Percentiles rank a stretch among this genome's conserved stretches.
phyloP scores from a whole-genome alignment of 2,329 filamentous ascomycete species.

The Rhexocercosporidium sp. region DNA sequence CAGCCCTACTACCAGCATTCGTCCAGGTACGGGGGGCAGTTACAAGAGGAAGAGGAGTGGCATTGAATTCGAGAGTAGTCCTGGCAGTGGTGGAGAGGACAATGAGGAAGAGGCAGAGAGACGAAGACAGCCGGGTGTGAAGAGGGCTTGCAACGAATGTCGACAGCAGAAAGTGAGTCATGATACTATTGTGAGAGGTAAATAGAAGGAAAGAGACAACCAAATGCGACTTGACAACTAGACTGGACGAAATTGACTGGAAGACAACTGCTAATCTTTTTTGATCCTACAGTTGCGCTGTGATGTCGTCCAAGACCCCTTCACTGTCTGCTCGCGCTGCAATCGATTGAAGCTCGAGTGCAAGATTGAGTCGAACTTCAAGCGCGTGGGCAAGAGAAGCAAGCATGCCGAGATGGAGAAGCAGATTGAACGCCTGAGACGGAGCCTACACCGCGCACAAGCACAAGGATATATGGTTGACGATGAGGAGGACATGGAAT shows the following conservation, averaged over 20 bases:
- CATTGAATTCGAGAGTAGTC: conserved; percentile 62
- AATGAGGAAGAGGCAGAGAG: conserved; percentile 60
- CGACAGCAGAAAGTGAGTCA: conserved; percentile 80
- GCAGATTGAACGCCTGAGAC: conserved; percentile 73
- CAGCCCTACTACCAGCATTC: conserved; percentile 37
- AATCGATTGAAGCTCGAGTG: conserved; percentile 80
- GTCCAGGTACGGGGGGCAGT: conserved; percentile 37
- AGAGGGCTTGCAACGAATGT: conserved; percentile 85
- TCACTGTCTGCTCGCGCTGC: conserved; percentile 78
- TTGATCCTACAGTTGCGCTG: conserved; percentile 70
- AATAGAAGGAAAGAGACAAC: conserved; percentile 10
- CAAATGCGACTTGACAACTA: conserved; percentile 18
- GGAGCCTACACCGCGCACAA: conserved; percentile 64
- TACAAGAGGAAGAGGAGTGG: conserved; percentile 65
- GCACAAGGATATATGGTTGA: conserved; percentile 60
- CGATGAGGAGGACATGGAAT: conserved; percentile 61
- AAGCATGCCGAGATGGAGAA: conserved; percentile 88
- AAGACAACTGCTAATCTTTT: conserved; percentile 21
- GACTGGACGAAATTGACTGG: conserved; percentile 9
- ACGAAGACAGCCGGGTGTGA: conserved; percentile 71
- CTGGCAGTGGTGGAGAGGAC: conserved; percentile 61
- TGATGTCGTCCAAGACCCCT: conserved; percentile 83
- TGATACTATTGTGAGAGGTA: background rate
- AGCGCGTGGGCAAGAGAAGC: conserved; percentile 80
- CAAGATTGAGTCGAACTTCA: conserved; percentile 88